Evolutionary conservation across 257 asterid genomes (phyloP).

Genomic region (Gentiana dahurica): DNA sequence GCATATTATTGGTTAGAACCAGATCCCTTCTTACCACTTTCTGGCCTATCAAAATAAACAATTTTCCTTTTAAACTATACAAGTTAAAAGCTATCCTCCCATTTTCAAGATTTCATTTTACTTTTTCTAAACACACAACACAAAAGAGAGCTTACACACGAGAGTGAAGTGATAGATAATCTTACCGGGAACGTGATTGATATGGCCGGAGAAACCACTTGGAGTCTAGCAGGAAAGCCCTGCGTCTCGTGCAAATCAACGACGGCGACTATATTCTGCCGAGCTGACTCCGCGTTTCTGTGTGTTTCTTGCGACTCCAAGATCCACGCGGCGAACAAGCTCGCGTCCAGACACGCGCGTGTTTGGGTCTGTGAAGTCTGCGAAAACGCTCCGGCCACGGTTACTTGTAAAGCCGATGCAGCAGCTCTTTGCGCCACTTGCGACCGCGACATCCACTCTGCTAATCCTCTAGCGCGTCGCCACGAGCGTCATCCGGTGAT

Average conservation of each 20-base stretch:
- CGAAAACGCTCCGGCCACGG: slow-evolving; percentile 76
- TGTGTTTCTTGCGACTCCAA: slow-evolving; percentile 58
- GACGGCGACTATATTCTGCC: slow-evolving; percentile 58
- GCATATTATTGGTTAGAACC: too few species aligned
- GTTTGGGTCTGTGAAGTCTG: slow-evolving; percentile 83
- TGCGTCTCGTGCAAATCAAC: slow-evolving; percentile 67
- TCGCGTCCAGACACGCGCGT: slow-evolving; percentile 71
- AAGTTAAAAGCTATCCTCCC: too few species aligned
- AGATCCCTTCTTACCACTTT: too few species aligned
- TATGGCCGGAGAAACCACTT: slow-evolving; percentile 42
- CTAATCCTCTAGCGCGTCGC: slow-evolving; percentile 72
- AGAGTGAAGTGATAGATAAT: too few species aligned
- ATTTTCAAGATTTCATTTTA: too few species aligned
- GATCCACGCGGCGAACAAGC: slow-evolving; percentile 71
- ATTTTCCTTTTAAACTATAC: too few species aligned
- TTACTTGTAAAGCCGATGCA: slow-evolving; percentile 86
- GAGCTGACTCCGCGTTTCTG: slow-evolving; percentile 68
- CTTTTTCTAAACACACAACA: too few species aligned
- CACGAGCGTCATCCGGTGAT: slow-evolving; percentile 69
- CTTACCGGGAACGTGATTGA: not conserved
- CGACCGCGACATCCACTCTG: slow-evolving; percentile 89
- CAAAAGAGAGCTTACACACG: too few species aligned
- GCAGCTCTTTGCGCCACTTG: slow-evolving; percentile 72
- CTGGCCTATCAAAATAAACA: too few species aligned
- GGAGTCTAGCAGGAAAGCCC: slow-evolving; percentile 53